These are phyloP conservation scores for Ogataea sp. DNA, from an alignment of 805 yeast genomes.

Conservation along the genomic window DNA sequence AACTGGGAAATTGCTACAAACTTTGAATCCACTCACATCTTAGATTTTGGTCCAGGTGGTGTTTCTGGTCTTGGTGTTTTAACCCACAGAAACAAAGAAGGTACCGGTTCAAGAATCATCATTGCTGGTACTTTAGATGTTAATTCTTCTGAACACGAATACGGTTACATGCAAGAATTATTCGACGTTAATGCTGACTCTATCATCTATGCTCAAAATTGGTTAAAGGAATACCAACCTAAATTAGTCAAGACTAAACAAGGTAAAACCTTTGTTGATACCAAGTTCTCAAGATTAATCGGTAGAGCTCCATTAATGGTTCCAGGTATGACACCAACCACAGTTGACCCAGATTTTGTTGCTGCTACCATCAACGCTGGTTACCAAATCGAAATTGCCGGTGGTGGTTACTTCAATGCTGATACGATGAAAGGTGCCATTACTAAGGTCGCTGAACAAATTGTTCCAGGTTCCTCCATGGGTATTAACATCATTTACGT, in stretches of 20 bases:
- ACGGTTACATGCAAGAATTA: constrained; percentile 92
- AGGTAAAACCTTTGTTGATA: constrained; percentile 79
- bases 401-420: constrained; percentile 94
- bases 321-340: constrained; percentile 99
- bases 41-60: constrained; percentile 99
- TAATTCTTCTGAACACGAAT: constrained; percentile 65
- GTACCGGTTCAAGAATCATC: constrained; percentile 93
- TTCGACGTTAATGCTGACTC: constrained; percentile 62
- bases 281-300: constrained; percentile 84
- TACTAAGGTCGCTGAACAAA: constrained; percentile 57
- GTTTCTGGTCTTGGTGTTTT: constrained; percentile 92
- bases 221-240: constrained; percentile 87
- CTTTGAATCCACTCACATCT: constrained; percentile 75
- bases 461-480: constrained; percentile 82
- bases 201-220: constrained; percentile 78
- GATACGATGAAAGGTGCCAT: constrained; percentile 66
- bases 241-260: constrained; percentile 65
- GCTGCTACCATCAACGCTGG: constrained; percentile 95
- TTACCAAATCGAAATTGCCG: constrained; percentile 94
- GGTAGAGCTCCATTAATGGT: constrained; percentile 96
- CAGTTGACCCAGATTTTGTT: constrained; percentile 90
- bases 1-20: constrained; percentile 90
- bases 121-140: constrained; percentile 86
- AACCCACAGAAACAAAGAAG: constrained; percentile 96
- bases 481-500: constrained; percentile 92